Conservation (phyloP, 495 filamentous ascomycete species). For the Neohortaea acidophila region DNA sequence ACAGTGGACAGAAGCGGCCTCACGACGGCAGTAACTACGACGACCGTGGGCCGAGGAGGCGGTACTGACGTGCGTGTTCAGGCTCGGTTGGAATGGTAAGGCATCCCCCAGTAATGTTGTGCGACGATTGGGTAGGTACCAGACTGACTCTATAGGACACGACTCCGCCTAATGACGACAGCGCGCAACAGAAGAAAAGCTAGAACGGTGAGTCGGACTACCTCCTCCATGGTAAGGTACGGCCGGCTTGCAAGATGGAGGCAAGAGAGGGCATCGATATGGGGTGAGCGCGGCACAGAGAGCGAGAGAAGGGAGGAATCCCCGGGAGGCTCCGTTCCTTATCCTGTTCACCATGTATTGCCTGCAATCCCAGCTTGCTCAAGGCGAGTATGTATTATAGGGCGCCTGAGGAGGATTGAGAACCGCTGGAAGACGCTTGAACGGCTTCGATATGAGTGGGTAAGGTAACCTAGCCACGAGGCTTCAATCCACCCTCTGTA, state of each 20-base stretch:
- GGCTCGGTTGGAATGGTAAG: conserved; percentile 3
- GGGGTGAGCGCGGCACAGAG: background rate
- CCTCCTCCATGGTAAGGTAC: conserved; percentile 19
- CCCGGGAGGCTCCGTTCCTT: conserved; percentile 14
- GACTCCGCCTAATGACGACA: conserved; percentile 1
- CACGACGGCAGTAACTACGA: conserved; percentile 51
- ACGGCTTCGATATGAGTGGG: too few relatives aligned
- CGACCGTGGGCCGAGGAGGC: conserved; percentile 50
- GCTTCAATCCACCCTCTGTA: too few relatives aligned
- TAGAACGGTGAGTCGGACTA: conserved; percentile 20
- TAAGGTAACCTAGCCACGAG: too few relatives aligned
- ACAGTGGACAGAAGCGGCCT: conserved; percentile 43
- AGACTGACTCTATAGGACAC: conserved; percentile 17
- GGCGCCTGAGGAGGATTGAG: too few relatives aligned
- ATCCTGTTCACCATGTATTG: too few relatives aligned
- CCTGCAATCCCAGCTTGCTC: too few relatives aligned
- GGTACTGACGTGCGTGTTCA: conserved; percentile 20
- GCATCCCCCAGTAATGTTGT: background rate
- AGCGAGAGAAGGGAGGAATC: background rate
- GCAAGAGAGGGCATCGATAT: too few relatives aligned
- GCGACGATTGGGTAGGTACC: conserved; percentile 8
- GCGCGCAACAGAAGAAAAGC: background rate
- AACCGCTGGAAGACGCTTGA: too few relatives aligned
- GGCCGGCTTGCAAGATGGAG: conserved; percentile 13
- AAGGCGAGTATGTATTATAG: too few relatives aligned